Conservation (phyloP, 192 early-diverging fungal species). For the Umbelopsis ramanniana region DNA sequence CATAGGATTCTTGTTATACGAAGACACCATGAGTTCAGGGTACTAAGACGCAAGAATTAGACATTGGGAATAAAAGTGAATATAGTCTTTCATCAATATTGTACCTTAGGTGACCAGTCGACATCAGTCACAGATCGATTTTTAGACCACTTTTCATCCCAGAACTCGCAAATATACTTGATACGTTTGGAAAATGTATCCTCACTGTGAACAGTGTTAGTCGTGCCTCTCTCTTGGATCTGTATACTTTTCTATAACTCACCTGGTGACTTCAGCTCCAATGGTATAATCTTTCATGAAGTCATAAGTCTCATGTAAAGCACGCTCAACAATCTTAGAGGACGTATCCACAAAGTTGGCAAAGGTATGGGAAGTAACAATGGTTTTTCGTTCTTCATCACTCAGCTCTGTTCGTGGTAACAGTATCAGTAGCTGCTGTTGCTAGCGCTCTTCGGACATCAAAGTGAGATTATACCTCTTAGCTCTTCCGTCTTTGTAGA, state of each 20-base stretch:
- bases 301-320: constrained; percentile 88
- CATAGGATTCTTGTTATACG: constrained; percentile 91
- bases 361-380: constrained; percentile 79
- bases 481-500: constrained; percentile 42
- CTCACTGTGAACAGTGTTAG: constrained; percentile 46
- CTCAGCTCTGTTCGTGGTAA: constrained; percentile 61
- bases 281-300: constrained; percentile 94
- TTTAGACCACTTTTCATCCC: constrained; percentile 83
- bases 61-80: not conserved
- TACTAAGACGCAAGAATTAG: constrained; percentile 48
- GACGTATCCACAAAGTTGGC: constrained; percentile 86
- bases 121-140: constrained; percentile 92
- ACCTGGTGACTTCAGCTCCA: constrained; percentile 58
- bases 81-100: too few species aligned
- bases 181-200: constrained; percentile 69
- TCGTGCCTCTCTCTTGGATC: not conserved
- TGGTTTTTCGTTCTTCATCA: constrained; percentile 82
- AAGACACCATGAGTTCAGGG: constrained; percentile 85
- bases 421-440: not conserved
- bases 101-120: constrained; percentile 86
- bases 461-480: constrained; percentile 36
- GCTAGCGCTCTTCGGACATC: not conserved
- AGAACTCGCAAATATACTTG: constrained; percentile 72
- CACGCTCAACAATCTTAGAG: constrained; percentile 88
- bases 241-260: constrained; percentile 6